Base-by-base conservation (phyloP, 225 moss, liverwort and hornwort genomes). In the Physcomitrellopsis africana region DNA sequence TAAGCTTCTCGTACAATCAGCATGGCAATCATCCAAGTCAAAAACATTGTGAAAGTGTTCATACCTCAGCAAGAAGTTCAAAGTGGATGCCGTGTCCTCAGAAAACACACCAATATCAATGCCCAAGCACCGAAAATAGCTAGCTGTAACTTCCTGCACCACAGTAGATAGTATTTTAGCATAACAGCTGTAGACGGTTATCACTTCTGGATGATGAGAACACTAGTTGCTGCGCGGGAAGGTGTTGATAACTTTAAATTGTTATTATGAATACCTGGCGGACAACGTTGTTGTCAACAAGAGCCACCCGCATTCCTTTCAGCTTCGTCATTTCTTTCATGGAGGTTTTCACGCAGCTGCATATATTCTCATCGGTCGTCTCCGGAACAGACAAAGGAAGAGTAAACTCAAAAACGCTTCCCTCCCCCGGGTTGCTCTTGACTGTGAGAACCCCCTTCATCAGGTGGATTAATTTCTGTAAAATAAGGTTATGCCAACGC, bases 331-430 rank as follows among this genome's bases (percentile, higher is more conserved):
- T 67, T 56, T 84, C 83, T 23, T 80, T 78, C 67, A 51, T 63
- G 20, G 9, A 18, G 47, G 63, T 26, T 10, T 63, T 69, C 0
- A 32, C 12, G 63, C 68, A 57, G 44, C 10, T 24, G 42, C 53
- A n/a, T n/a, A 53, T 58, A 16, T 60, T 60, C 1, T 27, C 52
- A 24, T 41, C 19, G 53, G 19, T 2, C 8, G 42, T 27, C 7
- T 74, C 78, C 29, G 70, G 32, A 22, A 75, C 59, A 19, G 79
- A 83, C 42, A 89, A 72, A 55, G 87, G 75, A 45, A 87, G 63
- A 14, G 87, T 83, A 54, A 92, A 92, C 54, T 92, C 92, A 54
- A 92, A 92, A 65, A 87, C 78, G 67, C 89, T 92, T 8, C 92
- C 89, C 56, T 84, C 76, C 15, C 80, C 86, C 22, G 82, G 84